phyloP scores from a whole-genome alignment of 2,329 filamentous ascomycete species.

The Diaporthe velutina region DNA sequence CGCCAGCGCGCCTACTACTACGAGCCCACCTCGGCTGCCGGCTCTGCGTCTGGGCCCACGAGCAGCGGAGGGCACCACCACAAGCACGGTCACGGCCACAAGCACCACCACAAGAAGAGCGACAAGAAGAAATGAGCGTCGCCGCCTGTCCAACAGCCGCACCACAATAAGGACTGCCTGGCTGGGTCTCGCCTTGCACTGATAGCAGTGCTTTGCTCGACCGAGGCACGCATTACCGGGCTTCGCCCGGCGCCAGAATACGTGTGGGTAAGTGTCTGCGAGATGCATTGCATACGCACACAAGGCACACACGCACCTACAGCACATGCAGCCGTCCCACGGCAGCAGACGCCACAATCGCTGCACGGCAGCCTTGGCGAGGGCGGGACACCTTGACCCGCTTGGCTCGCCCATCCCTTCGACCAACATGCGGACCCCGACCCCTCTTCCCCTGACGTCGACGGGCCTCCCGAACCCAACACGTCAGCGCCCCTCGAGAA shows the following conservation, averaged over 20 bases:
- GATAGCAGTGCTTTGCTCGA: too few relatives aligned
- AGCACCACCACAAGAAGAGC: slow-evolving; percentile 33
- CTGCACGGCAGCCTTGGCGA: slow-evolving; percentile 26
- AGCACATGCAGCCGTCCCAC: not conserved
- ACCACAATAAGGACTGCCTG: not conserved
- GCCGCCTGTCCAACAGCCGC: not conserved
- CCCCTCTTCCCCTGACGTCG: slow-evolving; percentile 16
- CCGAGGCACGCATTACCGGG: slow-evolving; percentile 1
- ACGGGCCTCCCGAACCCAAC: not conserved
- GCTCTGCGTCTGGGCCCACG: not conserved
- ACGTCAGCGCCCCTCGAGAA: not conserved
- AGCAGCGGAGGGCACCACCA: slow-evolving; percentile 38
- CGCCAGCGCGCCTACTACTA: slow-evolving; percentile 50
- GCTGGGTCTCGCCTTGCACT: not conserved
- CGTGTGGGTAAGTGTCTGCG: slow-evolving; percentile 20
- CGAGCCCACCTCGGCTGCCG: not conserved
- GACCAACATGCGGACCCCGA: not conserved
- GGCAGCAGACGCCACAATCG: slow-evolving; percentile 21
- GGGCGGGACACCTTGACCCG: not conserved
- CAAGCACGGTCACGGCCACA: slow-evolving; percentile 40
- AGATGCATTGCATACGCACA: slow-evolving; percentile 3
- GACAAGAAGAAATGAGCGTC: slow-evolving; percentile 33
- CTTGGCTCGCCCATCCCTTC: not conserved
- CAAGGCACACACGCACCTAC: not conserved
- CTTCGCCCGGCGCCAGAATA: not conserved